Base-by-base conservation (phyloP, 805 yeast species). In the Candida silvicultrix region DNA sequence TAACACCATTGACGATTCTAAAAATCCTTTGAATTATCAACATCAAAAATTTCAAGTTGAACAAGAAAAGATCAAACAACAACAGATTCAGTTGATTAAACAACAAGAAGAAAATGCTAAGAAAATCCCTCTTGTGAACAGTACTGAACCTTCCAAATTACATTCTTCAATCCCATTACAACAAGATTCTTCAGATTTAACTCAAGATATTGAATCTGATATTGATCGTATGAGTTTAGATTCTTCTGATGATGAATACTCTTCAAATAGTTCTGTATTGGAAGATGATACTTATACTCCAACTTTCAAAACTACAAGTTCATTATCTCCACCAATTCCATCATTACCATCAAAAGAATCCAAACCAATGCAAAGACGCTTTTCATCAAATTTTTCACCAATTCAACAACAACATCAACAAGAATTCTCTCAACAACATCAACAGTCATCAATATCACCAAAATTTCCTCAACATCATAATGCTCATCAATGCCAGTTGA, bases 401-500 rank as follows among this genome's bases (percentile, higher is more conserved):
- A 32, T 21, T 12, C 28, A 34, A n/a, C 41, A 20, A 29, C 43
- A 28, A 55, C 38, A 14, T 5, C 36, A 32, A 32, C 36, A 9
- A 23, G 9, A 23, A 6, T 5, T 23, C 9, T 23, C 14, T 19
- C 38, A 38, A 22, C 31, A 3, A 15, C 14, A 15, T 23, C 40
- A 38, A 8, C 31, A 11, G 2, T n/a, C 6, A 15, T n/a, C 16
- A 11, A 31, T 19, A 52, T 15, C 40, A 21, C 18, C 40, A 23
- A 23, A 23, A n/a, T n/a, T n/a, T n/a, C 23, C 34, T 25, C 15
- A 25, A 12, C n/a, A n/a, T 8, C 19, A 22, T 9, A 39, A 39
- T 54, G 52, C 16, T 37, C 69, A 83, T 53, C 73, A 77, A 50
- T 84, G 90, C 61, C 70, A 67, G 45, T 68, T 82, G 63, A 64